A percentile compares a stretch with the other conserved stretches of the same genome.
These are phyloP conservation scores for Wilcoxina mikolae DNA, from an alignment of 495 filamentous ascomycete species.

Conservation along the genomic window DNA sequence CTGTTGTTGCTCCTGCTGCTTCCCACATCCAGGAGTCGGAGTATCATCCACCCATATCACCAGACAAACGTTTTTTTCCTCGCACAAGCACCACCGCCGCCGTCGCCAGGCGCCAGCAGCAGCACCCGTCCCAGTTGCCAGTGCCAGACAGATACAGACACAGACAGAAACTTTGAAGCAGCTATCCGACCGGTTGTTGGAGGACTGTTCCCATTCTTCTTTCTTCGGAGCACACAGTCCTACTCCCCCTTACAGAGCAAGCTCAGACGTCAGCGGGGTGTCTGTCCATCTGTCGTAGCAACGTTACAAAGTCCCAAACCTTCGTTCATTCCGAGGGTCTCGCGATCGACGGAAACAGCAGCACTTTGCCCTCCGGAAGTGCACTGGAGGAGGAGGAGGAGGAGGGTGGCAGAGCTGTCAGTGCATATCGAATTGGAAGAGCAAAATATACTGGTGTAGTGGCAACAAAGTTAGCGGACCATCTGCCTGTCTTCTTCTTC, in stretches of 20 bases:
- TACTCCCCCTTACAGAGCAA: no score
- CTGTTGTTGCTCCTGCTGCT: neutral
- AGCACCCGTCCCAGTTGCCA: neutral
- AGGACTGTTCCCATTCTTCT: neutral
- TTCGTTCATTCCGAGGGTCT: no score
- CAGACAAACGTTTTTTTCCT: neutral
- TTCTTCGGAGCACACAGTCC: neutral
- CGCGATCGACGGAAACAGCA: no score
- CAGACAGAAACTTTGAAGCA: neutral
- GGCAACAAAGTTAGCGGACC: no score
- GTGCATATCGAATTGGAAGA: no score
- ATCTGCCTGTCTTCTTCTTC: neutral
- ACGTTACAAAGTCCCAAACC: no score
- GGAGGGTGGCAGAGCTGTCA: no score
- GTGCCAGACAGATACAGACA: neutral
- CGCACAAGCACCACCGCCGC: neutral
- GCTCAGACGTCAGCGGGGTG: no score
- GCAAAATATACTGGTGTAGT: no score
- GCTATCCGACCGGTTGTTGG: neutral
- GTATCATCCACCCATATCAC: neutral
- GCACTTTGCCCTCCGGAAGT: no score
- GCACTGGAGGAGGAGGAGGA: no score
- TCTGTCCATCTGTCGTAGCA: no score
- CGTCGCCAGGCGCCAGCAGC: neutral
- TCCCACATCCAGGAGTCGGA: slow-evolving; percentile 1